Evolutionary conservation across 371 early-diverging fungal genomes (phyloP).

Genomic region (Batkoa obscura): DNA sequence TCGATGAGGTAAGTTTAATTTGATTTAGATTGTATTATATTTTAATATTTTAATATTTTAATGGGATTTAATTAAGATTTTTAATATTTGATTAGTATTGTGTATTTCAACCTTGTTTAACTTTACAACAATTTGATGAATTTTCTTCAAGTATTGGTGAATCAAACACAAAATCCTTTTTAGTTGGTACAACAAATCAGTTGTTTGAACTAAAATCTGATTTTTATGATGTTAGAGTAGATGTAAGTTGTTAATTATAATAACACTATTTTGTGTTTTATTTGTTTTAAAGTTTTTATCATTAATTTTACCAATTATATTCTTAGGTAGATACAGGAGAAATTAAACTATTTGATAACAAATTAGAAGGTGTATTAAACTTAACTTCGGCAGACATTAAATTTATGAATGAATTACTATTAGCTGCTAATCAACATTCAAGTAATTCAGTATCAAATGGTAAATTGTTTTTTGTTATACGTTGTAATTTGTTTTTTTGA

Average conservation of each 20-base stretch:
- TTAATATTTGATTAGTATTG: not conserved
- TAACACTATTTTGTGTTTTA: too few species aligned
- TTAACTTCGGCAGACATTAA: conserved; percentile 3
- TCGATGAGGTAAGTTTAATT: not conserved
- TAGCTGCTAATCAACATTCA: not conserved
- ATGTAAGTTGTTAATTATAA: too few species aligned
- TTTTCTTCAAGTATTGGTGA: not conserved
- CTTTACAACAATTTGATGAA: not conserved
- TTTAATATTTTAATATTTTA: too few species aligned
- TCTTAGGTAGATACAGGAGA: not conserved
- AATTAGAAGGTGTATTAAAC: not conserved
- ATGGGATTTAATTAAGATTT: too few species aligned
- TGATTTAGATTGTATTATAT: not conserved
- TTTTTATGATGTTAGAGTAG: too few species aligned
- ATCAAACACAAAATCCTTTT: not conserved
- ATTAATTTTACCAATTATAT: not conserved
- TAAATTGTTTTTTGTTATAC: too few species aligned
- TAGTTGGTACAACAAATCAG: not conserved
- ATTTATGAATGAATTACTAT: not conserved
- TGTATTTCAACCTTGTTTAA: conserved; percentile 3
- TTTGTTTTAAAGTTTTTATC: too few species aligned
- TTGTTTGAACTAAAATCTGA: not conserved
- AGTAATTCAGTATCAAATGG: not conserved
- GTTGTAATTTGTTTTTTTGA: too few species aligned
- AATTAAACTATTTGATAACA: not conserved